Percentiles rank a stretch among this genome's conserved stretches.
These are phyloP conservation scores for Tagetes patula DNA, from an alignment of 129 eudicot species.

Conservation along the genomic window DNA sequence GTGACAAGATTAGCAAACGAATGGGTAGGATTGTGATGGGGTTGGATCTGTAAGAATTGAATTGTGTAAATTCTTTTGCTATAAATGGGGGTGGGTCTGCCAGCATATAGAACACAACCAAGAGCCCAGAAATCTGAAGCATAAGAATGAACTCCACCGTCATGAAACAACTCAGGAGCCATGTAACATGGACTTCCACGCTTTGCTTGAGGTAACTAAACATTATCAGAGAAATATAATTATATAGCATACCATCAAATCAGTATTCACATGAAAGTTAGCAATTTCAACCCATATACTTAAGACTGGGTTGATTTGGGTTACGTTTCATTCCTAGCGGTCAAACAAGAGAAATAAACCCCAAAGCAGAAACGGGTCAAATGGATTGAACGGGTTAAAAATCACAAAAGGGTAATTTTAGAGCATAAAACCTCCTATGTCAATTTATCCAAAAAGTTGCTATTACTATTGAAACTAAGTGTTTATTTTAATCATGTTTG, in stretches of 20 bases:
- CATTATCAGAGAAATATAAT: constrained; percentile 16
- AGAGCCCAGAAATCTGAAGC: constrained; percentile 99
- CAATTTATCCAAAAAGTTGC: background rate
- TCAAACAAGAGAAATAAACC: background rate
- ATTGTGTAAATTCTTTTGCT: constrained; percentile 80
- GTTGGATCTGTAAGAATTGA: constrained; percentile 80
- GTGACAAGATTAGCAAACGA: constrained; percentile 78
- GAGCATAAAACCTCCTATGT: background rate
- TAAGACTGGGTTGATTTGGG: background rate
- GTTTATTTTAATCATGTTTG: background rate
- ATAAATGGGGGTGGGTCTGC: constrained; percentile 86
- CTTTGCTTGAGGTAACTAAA: constrained; percentile 94
- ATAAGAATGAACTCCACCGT: constrained; percentile 94
- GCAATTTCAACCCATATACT: background rate
- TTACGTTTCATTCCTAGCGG: background rate
- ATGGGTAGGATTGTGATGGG: constrained; percentile 76
- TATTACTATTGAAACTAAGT: background rate
- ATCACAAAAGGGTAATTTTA: background rate
- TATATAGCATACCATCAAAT: constrained; percentile 13
- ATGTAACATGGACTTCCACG: constrained; percentile 98
- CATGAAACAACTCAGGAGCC: constrained; percentile 98
- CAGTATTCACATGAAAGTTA: background rate
- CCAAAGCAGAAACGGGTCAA: background rate
- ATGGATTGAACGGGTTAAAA: background rate
- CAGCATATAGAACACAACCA: constrained; percentile 88